phyloP scores from a whole-genome alignment of 2,329 filamentous ascomycete genomes.

The Metarhizium album region DNA sequence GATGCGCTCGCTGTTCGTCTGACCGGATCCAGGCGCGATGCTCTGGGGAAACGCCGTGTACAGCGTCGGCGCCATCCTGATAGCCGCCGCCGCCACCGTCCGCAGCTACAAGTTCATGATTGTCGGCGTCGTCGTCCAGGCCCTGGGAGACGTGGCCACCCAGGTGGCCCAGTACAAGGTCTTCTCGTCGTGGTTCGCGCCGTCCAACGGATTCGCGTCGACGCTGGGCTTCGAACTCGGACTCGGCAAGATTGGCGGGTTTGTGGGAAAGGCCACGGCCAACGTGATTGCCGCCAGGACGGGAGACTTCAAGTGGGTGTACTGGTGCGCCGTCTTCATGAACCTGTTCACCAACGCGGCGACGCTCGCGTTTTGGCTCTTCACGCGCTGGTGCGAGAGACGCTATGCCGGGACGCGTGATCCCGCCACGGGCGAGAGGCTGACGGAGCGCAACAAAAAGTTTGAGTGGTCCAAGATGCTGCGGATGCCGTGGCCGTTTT shows the following conservation, averaged over 20 bases:
- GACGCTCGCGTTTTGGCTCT: slow-evolving; percentile 43
- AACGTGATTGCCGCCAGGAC: slow-evolving; percentile 47
- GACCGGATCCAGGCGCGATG: slow-evolving; percentile 27
- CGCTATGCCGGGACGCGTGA: slow-evolving; percentile 37
- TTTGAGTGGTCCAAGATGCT: slow-evolving; percentile 46
- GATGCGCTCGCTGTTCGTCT: too few species aligned
- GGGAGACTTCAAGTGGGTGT: slow-evolving; percentile 51
- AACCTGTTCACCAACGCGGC: slow-evolving; percentile 50
- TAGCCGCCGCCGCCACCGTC: slow-evolving; percentile 45
- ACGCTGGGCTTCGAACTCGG: slow-evolving; percentile 51
- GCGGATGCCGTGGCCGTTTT: slow-evolving; percentile 48
- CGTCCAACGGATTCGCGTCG: slow-evolving; percentile 49
- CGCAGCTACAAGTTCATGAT: slow-evolving; percentile 52
- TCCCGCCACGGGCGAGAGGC: slow-evolving; percentile 44
- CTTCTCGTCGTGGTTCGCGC: slow-evolving; percentile 54
- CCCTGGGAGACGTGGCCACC: slow-evolving; percentile 52
- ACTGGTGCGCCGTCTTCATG: slow-evolving; percentile 52
- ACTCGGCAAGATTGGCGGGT: slow-evolving; percentile 20
- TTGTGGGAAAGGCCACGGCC: slow-evolving; percentile 48
- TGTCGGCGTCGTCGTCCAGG: slow-evolving; percentile 40
- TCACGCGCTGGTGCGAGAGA: slow-evolving; percentile 38
- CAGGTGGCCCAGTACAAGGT: slow-evolving; percentile 56
- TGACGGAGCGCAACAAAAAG: slow-evolving; percentile 49
- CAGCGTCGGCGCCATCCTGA: slow-evolving; percentile 44
- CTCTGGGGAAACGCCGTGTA: slow-evolving; percentile 52